These are phyloP conservation scores for Trichocladium uniseriatum DNA, from an alignment of 495 filamentous ascomycete genomes.

Conservation along the genomic window DNA sequence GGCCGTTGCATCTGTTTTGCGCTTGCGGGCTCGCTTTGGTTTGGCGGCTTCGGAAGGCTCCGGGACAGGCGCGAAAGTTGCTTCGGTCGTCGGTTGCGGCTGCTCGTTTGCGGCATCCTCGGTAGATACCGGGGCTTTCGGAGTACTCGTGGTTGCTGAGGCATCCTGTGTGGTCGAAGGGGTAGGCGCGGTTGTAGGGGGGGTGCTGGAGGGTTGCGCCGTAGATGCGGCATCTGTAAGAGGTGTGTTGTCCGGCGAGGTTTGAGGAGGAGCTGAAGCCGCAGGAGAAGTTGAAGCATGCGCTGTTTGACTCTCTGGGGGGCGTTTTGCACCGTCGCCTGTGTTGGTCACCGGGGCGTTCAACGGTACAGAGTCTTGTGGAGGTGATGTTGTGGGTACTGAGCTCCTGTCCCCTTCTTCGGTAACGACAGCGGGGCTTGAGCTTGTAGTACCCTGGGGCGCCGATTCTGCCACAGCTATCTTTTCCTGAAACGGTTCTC, in stretches of 20 bases:
- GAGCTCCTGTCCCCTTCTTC: not conserved
- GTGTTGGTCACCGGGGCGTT: not conserved
- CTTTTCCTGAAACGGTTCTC: not conserved
- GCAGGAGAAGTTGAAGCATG: not conserved
- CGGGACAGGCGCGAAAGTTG: not conserved
- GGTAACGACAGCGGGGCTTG: not conserved
- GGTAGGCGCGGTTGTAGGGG: not conserved
- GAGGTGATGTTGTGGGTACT: not conserved
- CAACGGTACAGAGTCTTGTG: not conserved
- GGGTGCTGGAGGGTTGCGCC: not conserved
- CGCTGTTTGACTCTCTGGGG: not conserved
- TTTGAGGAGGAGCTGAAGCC: not conserved
- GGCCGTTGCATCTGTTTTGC: constrained; percentile 2
- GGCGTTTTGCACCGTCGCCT: not conserved
- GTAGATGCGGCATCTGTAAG: not conserved
- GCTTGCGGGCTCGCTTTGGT: constrained; percentile 15
- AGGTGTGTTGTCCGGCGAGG: not conserved
- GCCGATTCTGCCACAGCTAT: not conserved
- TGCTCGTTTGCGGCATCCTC: not conserved
- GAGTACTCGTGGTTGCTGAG: not conserved
- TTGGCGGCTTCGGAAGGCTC: constrained; percentile 1
- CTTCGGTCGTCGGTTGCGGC: not conserved
- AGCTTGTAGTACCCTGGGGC: not conserved
- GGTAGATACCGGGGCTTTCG: not conserved
- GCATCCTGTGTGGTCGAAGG: not conserved